These are phyloP conservation scores for Sphaerobolus stellatus DNA, from an alignment of 1,284 basidiomycete genomes.

Conservation along the genomic window DNA sequence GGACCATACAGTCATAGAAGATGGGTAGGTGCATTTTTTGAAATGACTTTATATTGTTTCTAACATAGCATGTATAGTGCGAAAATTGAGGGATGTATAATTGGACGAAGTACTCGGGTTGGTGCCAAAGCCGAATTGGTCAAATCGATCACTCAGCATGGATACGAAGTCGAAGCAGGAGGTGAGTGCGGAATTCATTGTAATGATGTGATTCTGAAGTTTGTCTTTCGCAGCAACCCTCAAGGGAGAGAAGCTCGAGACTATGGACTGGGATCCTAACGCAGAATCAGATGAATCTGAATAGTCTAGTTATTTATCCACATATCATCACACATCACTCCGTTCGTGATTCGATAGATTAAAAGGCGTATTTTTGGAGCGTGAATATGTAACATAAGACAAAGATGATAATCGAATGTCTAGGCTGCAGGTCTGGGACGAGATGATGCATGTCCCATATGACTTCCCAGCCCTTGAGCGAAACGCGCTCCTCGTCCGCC, in stretches of 20 bases:
- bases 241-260: constrained; percentile 66
- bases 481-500: constrained; percentile 72
- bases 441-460: constrained; percentile 45
- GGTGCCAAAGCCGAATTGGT: constrained; percentile 78
- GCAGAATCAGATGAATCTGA: constrained; percentile 4
- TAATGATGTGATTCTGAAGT: constrained; percentile 1
- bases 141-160: constrained; percentile 85
- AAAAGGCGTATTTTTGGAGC: constrained; percentile 1
- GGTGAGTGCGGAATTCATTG: constrained; percentile 45
- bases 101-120: constrained; percentile 80
- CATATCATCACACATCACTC: background rate
- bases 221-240: constrained; percentile 40
- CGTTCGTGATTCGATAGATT: background rate
- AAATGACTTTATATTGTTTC: constrained; percentile 8
- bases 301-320: background rate
- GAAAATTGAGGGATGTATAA: constrained; percentile 86
- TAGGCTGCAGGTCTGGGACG: constrained; percentile 11
- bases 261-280: constrained; percentile 53
- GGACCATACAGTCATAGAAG: constrained; percentile 86
- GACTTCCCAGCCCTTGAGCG: constrained; percentile 75
- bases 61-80: constrained; percentile 49
- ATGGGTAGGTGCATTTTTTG: constrained; percentile 58
- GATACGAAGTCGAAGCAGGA: constrained; percentile 76
- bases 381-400: background rate
- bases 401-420: background rate